phyloP scores from a whole-genome alignment of 176 grass and related monocot species.

The Stipa capillata region DNA sequence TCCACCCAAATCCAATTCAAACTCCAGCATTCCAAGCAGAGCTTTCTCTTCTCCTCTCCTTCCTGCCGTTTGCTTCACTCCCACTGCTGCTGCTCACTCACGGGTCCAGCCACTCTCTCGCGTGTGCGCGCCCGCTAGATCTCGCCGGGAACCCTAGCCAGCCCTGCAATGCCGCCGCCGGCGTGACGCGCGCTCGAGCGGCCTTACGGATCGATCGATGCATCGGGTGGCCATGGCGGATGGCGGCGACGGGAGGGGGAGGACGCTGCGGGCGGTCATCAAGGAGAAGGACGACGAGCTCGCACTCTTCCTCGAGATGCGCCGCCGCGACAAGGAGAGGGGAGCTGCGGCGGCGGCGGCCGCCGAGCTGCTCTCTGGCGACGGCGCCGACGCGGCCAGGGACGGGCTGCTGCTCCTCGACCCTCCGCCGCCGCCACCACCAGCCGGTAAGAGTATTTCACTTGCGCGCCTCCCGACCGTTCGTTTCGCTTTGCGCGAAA shows the following conservation, averaged over 20 bases:
- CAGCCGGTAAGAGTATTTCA: conserved; percentile 23
- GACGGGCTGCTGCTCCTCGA: conserved; percentile 15
- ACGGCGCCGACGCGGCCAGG: background rate
- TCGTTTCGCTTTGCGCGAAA: too few relatives aligned
- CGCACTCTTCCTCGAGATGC: conserved; percentile 98
- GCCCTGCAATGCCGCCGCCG: background rate
- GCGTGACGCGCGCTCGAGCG: background rate
- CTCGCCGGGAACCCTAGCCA: conserved; percentile 15
- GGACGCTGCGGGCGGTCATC: conserved; percentile 77
- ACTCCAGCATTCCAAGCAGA: background rate
- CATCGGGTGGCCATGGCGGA: conserved; percentile 41
- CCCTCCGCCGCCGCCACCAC: background rate
- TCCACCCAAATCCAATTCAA: background rate
- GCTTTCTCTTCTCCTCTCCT: background rate
- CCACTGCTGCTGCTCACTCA: too few relatives aligned
- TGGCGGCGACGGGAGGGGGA: conserved; percentile 34
- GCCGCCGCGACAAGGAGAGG: conserved; percentile 77
- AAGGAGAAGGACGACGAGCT: conserved; percentile 98
- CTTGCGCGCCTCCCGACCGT: too few relatives aligned
- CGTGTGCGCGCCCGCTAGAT: conserved; percentile 33
- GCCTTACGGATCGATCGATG: conserved; percentile 29
- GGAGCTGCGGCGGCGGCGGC: background rate
- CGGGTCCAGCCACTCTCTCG: too few relatives aligned
- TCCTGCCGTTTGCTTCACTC: conserved; percentile 54
- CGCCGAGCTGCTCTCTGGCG: background rate